These are phyloP conservation scores for Iberis pinnata DNA, from an alignment of 345 rosid genomes.

Conservation along the genomic window DNA sequence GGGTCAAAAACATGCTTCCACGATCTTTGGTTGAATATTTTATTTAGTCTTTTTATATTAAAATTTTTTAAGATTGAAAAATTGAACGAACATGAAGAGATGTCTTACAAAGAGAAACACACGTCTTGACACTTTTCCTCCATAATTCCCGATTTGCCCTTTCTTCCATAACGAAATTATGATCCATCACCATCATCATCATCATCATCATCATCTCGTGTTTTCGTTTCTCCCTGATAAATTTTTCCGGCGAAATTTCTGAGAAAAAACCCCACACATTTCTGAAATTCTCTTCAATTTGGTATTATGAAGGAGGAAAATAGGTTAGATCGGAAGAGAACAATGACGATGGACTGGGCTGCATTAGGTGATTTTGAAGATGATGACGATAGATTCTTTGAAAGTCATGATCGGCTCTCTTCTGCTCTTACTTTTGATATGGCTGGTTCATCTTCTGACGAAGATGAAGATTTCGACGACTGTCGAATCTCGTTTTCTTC, in stretches of 20 bases:
- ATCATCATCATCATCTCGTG: background rate
- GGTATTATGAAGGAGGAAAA: slow-evolving; percentile 6
- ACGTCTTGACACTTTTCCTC: slow-evolving; percentile 30
- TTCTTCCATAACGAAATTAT: slow-evolving; percentile 23
- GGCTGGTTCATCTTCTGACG: slow-evolving; percentile 52
- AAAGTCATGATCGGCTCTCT: slow-evolving; percentile 56
- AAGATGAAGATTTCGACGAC: slow-evolving; percentile 60
- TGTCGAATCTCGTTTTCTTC: slow-evolving; percentile 63
- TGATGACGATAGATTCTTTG: slow-evolving; percentile 65
- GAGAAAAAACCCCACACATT: too few relatives aligned
- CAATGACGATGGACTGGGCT: slow-evolving; percentile 71
- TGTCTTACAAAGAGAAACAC: slow-evolving; percentile 28
- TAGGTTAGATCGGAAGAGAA: slow-evolving; percentile 41
- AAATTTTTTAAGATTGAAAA: too few relatives aligned
- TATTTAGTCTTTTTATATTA: too few relatives aligned
- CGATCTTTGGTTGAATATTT: slow-evolving; percentile 14
- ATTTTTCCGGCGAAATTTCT: too few relatives aligned
- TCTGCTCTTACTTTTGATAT: slow-evolving; percentile 45
- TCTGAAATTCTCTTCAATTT: background rate
- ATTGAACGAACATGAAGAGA: slow-evolving; percentile 29
- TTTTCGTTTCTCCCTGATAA: slow-evolving; percentile 14
- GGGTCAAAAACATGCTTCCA: slow-evolving; percentile 36
- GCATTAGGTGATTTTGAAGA: slow-evolving; percentile 57
- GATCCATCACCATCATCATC: slow-evolving; percentile 6
- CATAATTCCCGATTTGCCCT: slow-evolving; percentile 35